Evolutionary conservation across 495 filamentous ascomycete genomes (phyloP).

Genomic region (Talaromyces trachyspermus): DNA sequence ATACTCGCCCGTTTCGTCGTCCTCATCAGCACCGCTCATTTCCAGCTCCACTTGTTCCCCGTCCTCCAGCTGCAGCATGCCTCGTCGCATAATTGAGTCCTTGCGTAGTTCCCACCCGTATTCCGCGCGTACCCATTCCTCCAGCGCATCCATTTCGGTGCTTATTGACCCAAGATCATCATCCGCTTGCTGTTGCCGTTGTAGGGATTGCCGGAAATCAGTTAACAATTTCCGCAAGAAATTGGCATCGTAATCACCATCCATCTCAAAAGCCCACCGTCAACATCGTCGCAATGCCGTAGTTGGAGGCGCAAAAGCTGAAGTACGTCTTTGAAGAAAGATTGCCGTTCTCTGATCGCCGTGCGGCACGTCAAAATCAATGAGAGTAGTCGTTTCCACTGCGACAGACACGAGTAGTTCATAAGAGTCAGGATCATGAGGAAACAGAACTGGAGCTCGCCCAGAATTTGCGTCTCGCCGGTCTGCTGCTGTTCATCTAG

Average conservation of each 20-base stretch:
- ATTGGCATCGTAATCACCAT: slow-evolving; percentile 44
- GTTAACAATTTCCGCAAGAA: slow-evolving; percentile 49
- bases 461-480: slow-evolving; percentile 52
- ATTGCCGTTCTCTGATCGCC: slow-evolving; percentile 48
- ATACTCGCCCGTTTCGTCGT: slow-evolving; percentile 83
- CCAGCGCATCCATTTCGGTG: slow-evolving; percentile 47
- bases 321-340: slow-evolving; percentile 54
- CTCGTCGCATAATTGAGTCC: slow-evolving; percentile 49
- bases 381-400: slow-evolving; percentile 74
- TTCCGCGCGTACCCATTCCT: slow-evolving; percentile 45
- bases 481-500: slow-evolving; percentile 11
- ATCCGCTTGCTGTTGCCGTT: slow-evolving; percentile 25
- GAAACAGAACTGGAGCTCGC: slow-evolving; percentile 82
- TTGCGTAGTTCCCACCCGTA: slow-evolving; percentile 59
- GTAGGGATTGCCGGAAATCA: slow-evolving; percentile 41
- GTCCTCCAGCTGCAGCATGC: slow-evolving; percentile 71
- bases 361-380: slow-evolving; percentile 61
- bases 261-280: slow-evolving; percentile 48
- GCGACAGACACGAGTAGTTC: slow-evolving; percentile 79
- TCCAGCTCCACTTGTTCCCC: slow-evolving; percentile 76
- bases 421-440: slow-evolving; percentile 72
- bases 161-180: slow-evolving; percentile 30
- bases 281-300: slow-evolving; percentile 60
- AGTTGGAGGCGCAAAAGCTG: slow-evolving; percentile 63
- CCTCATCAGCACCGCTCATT: slow-evolving; percentile 63